Conservation (phyloP, 306 rosid species). For the Quillaja saponaria region DNA sequence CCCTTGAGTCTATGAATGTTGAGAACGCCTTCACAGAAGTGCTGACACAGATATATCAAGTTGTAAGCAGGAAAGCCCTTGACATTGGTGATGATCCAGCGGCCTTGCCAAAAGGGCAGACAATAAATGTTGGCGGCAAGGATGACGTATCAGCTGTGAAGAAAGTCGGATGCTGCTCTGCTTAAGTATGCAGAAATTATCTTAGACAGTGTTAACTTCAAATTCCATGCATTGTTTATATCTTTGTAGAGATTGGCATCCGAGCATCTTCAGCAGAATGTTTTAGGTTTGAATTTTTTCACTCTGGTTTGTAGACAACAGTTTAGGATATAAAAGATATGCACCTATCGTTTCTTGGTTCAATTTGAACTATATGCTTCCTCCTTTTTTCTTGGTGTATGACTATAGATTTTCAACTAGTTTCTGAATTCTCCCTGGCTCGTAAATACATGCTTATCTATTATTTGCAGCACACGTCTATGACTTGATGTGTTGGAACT, state of each 20-base stretch:
- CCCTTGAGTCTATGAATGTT: slow-evolving; percentile 73
- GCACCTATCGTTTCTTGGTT: slow-evolving; percentile 16
- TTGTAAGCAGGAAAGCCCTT: slow-evolving; percentile 70
- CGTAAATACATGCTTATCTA: too few relatives aligned
- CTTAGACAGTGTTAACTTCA: slow-evolving; percentile 11
- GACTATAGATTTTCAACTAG: neutral
- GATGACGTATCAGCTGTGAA: slow-evolving; percentile 80
- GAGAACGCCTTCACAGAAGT: slow-evolving; percentile 76
- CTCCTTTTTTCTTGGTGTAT: slow-evolving; percentile 31
- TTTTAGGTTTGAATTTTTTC: slow-evolving; percentile 27
- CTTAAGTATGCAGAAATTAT: slow-evolving; percentile 33
- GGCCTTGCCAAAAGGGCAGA: slow-evolving; percentile 69
- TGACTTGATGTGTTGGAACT: too few relatives aligned
- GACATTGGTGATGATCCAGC: slow-evolving; percentile 78
- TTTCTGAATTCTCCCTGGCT: too few relatives aligned
- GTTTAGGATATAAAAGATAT: slow-evolving; percentile 29
- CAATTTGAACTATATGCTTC: too few relatives aligned
- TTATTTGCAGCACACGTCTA: too few relatives aligned
- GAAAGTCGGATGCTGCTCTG: slow-evolving; percentile 66
- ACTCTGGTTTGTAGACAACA: slow-evolving; percentile 31
- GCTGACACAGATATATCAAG: slow-evolving; percentile 58
- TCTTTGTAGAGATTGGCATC: slow-evolving; percentile 38
- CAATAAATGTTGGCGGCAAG: slow-evolving; percentile 57
- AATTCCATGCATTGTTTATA: slow-evolving; percentile 35
- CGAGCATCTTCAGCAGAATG: slow-evolving; percentile 31